Evolutionary conservation across 2,329 filamentous ascomycete genomes (phyloP).

Genomic region (Phialophora verrucosa): DNA sequence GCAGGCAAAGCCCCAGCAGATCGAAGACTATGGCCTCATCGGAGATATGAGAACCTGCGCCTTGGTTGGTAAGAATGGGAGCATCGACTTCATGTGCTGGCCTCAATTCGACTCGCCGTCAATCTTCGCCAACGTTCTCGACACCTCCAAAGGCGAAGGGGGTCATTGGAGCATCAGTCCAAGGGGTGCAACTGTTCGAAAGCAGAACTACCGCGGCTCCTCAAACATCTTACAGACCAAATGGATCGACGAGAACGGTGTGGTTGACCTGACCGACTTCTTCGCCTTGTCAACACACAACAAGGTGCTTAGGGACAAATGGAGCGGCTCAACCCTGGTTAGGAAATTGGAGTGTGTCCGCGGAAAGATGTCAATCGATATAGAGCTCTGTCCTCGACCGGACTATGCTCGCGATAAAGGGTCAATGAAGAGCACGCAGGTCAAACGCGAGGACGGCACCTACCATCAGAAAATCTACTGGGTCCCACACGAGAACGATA

Average conservation of each 20-base stretch:
- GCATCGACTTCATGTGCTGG: constrained; percentile 81
- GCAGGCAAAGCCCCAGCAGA: constrained; percentile 44
- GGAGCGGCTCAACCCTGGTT: constrained; percentile 56
- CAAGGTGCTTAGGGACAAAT: constrained; percentile 45
- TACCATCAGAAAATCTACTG: constrained; percentile 30
- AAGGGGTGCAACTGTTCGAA: constrained; percentile 64
- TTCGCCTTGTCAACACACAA: constrained; percentile 72
- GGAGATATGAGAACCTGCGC: constrained; percentile 82
- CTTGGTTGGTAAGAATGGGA: constrained; percentile 74
- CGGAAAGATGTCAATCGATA: constrained; percentile 67
- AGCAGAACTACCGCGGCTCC: constrained; percentile 77
- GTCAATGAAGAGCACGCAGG: constrained; percentile 53
- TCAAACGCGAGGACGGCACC: constrained; percentile 26
- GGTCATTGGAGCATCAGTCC: constrained; percentile 67
- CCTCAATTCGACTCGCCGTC: constrained; percentile 79
- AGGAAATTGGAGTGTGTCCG: constrained; percentile 75
- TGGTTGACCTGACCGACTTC: constrained; percentile 75
- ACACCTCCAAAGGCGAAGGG: constrained; percentile 72
- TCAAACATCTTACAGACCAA: constrained; percentile 77
- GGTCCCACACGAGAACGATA: constrained; percentile 15
- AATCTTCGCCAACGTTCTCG: constrained; percentile 74
- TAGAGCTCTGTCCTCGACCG: constrained; percentile 75
- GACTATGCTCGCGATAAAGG: constrained; percentile 71
- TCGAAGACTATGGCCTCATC: constrained; percentile 80
- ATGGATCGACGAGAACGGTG: constrained; percentile 77